phyloP scores from a whole-genome alignment of 768 basidiomycete genomes.

The Russula vinacea region DNA sequence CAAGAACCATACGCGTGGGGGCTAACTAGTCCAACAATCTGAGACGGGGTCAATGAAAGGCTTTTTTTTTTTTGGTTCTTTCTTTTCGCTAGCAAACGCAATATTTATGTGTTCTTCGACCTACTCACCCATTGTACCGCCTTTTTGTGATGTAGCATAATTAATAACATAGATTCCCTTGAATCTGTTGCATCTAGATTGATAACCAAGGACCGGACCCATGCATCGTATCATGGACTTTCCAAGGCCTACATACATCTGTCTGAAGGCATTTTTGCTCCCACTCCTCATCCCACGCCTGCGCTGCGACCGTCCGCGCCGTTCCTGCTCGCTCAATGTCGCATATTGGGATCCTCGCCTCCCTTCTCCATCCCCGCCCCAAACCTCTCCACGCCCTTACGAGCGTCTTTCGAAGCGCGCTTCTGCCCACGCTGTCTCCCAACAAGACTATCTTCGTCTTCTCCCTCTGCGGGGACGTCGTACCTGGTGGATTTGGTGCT shows the following conservation, averaged over 20 bases:
- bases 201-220: too few relatives aligned
- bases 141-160: slow-evolving; percentile 18
- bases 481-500: slow-evolving; percentile 34
- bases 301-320: slow-evolving; percentile 74
- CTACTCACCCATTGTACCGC: slow-evolving; percentile 1
- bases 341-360: slow-evolving; percentile 44
- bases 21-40: background rate
- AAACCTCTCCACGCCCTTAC: slow-evolving; percentile 72
- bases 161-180: slow-evolving; percentile 1
- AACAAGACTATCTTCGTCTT: slow-evolving; percentile 25
- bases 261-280: slow-evolving; percentile 75
- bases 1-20: slow-evolving; percentile 8
- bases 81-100: background rate
- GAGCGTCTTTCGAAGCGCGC: slow-evolving; percentile 33
- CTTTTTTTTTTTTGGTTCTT: background rate
- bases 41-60: background rate
- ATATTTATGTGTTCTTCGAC: slow-evolving; percentile 11
- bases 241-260: too few relatives aligned
- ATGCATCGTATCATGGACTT: too few relatives aligned
- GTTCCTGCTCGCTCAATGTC: slow-evolving; percentile 61
- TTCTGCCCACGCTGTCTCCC: slow-evolving; percentile 37
- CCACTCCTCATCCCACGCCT: slow-evolving; percentile 82
- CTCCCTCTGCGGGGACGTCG: slow-evolving; percentile 23
- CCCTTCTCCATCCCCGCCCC: slow-evolving; percentile 90
- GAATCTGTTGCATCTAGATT: background rate